phyloP scores from a whole-genome alignment of 1,139 yeast species.

The Scheffersomyces segobiensis region DNA sequence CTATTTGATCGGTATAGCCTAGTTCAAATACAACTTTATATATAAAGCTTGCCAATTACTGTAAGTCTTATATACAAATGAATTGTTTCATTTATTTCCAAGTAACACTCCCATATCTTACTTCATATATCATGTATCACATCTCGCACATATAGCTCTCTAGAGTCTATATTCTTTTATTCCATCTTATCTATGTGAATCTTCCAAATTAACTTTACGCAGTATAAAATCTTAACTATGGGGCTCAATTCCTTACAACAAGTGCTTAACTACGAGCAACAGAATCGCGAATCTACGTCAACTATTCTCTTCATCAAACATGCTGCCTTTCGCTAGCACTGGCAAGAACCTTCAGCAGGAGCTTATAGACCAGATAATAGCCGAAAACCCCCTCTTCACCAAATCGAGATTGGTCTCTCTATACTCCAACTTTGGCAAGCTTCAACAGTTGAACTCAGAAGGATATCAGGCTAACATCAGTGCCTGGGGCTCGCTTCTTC shows the following conservation, averaged over 20 bases:
- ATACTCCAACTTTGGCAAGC: constrained; percentile 58
- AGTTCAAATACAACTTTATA: too few species aligned
- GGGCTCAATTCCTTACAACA: neutral
- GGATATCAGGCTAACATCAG: constrained; percentile 70
- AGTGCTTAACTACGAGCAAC: neutral
- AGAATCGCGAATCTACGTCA: neutral
- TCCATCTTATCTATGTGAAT: neutral
- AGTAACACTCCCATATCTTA: too few species aligned
- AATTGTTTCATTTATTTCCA: too few species aligned
- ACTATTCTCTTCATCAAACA: neutral
- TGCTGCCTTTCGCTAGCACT: neutral
- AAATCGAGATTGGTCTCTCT: constrained; percentile 58
- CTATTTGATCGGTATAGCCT: too few species aligned
- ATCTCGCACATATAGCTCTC: neutral
- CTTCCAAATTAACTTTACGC: neutral
- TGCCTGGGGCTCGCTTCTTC: constrained; percentile 53
- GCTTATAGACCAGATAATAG: neutral
- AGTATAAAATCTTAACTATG: neutral
- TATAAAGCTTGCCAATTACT: too few species aligned
- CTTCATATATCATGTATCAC: neutral
- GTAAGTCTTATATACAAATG: too few species aligned
- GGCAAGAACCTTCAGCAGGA: neutral
- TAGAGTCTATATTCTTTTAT: neutral
- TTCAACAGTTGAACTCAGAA: constrained; percentile 57
- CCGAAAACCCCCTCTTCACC: constrained; percentile 33